Evolutionary conservation across 2,329 filamentous ascomycete genomes (phyloP), one percentile per base, ranked within the genome.

Genomic region (Gnomoniopsis sp.): DNA sequence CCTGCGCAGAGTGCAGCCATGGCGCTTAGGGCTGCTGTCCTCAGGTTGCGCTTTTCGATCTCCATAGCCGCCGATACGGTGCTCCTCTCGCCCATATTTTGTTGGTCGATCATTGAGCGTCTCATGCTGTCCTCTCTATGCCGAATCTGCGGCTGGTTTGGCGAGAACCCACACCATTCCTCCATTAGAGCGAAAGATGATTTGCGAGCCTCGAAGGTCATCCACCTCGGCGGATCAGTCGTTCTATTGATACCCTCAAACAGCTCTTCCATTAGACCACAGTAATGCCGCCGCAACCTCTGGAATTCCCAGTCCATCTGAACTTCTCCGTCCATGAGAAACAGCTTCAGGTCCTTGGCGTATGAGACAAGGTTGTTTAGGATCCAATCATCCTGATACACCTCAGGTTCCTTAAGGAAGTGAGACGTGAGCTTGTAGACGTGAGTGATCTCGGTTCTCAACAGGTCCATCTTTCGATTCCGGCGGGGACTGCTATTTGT

Each of bases 91-190:
- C 87, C 86, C 19, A 88, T 74, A 21, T 88, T 85, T 58, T 95
- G 90, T 57, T 91, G 88, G 54, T 93, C 87, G 38, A 96, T 87
- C 64, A 95, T 81, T 2, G 90, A 91, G 65, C 93, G 89, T 47
- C 91, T 84, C 88, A 97, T 96, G 38, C 85, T 89, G 62, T 96
- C 89, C 72, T 97, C 93, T 62, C 91, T 83, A 59, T 88, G 87
- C 6, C 88, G 85, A 44, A 96, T 90, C 64, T 96, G 90, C 15
- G 77, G 80, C 70, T 96, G 91, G 64, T 97, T 96, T 0, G 93
- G 91, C 8, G 93, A 96, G 71, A 96, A 97, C 2, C 95, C 95
- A 70, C 95, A 99, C 96, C 96, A 99, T 64, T 98, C 93, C 73
- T 99, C 95, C 93, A 99, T 98, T 50, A 99, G 77, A 0, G 93